Conservation (phyloP, 148 eudicot species). For the Vaccinium vitisidaea region DNA sequence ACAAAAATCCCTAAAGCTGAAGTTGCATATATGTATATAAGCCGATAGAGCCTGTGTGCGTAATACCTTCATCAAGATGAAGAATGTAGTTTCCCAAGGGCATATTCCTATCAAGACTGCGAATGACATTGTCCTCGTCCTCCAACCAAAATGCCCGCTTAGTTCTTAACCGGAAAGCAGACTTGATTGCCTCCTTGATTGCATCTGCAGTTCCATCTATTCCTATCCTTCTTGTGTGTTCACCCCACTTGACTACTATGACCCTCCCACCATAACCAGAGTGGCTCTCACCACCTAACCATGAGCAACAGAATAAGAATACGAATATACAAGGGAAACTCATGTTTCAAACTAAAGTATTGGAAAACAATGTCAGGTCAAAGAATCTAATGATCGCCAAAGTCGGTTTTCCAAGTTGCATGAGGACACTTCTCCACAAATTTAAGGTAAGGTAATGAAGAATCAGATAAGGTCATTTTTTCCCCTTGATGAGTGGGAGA, state of each 20-base stretch:
- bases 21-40: not conserved
- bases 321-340: not conserved
- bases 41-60: not conserved
- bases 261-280: conserved; percentile 51
- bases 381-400: not conserved
- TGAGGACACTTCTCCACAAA: not conserved
- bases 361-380: not conserved
- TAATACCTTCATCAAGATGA: conserved; percentile 61
- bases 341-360: not conserved
- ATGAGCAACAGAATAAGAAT: not conserved
- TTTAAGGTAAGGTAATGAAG: not conserved
- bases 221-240: conserved; percentile 51
- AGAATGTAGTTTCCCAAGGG: conserved; percentile 56
- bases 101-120: conserved; percentile 67
- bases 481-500: not conserved
- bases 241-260: conserved; percentile 60
- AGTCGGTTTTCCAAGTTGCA: not conserved
- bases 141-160: conserved; percentile 72
- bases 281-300: conserved; percentile 54
- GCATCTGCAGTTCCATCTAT: conserved; percentile 64
- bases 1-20: not conserved
- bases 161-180: conserved; percentile 62
- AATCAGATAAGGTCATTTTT: not conserved
- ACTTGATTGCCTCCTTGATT: conserved; percentile 65
- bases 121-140: conserved; percentile 59